These are phyloP conservation scores for Dictyostelium purpureum DNA, from an alignment of 78 protist species.

Conservation along the genomic window DNA sequence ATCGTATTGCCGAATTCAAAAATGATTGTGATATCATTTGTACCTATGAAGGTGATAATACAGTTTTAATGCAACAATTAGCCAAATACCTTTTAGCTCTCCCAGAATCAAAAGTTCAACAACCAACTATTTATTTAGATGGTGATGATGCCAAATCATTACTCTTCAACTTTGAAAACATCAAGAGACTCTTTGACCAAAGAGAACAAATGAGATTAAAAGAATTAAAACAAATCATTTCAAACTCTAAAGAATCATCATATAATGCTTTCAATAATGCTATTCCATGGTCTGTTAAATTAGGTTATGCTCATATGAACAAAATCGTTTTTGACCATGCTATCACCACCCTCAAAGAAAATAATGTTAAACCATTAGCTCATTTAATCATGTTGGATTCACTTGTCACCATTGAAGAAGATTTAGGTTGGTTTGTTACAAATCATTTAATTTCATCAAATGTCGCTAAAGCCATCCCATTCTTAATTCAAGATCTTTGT, in stretches of 20 bases:
- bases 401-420: constrained; percentile 18
- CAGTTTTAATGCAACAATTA: constrained; percentile 67
- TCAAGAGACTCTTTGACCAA: neutral
- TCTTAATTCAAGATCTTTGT: constrained; percentile 14
- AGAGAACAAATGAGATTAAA: neutral
- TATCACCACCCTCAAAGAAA: neutral
- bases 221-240: neutral
- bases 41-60: constrained; percentile 77
- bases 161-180: neutral
- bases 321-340: neutral
- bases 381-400: constrained; percentile 13
- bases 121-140: neutral
- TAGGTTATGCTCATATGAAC: constrained; percentile 15
- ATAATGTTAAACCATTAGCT: constrained; percentile 10
- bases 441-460: constrained; percentile 2
- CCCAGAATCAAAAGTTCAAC: neutral
- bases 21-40: constrained; percentile 48
- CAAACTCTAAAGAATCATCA: neutral
- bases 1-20: constrained; percentile 15
- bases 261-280: constrained; percentile 17
- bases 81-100: constrained; percentile 31
- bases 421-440: constrained; percentile 43
- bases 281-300: constrained; percentile 31
- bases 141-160: neutral
- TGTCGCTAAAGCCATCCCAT: constrained; percentile 41